Conservation (phyloP, 805 yeast genomes). For the Myxozyma neotropica region DNA sequence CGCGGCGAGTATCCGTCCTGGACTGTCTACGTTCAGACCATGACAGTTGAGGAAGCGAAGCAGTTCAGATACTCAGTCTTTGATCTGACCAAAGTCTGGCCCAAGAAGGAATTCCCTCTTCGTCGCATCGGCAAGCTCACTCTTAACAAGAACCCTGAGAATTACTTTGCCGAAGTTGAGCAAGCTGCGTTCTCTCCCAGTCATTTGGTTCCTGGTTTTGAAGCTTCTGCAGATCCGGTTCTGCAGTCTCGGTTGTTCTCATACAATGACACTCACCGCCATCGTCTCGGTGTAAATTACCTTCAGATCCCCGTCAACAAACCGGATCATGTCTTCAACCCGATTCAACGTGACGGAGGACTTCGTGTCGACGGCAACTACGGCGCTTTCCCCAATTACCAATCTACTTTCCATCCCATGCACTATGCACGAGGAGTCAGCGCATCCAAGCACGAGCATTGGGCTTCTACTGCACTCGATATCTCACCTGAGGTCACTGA, state of each 20-base stretch:
- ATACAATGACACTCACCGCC: slow-evolving; percentile 75
- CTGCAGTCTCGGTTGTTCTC: slow-evolving; percentile 76
- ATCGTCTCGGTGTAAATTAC: slow-evolving; percentile 72
- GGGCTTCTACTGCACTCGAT: slow-evolving; percentile 81
- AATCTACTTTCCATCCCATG: slow-evolving; percentile 29
- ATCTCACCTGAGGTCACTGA: slow-evolving; percentile 58
- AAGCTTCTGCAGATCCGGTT: slow-evolving; percentile 76
- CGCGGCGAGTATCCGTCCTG: slow-evolving; percentile 55
- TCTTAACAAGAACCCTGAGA: slow-evolving; percentile 58
- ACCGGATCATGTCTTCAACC: slow-evolving; percentile 49
- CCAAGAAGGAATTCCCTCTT: slow-evolving; percentile 58
- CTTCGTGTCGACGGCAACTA: slow-evolving; percentile 52
- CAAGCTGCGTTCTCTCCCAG: slow-evolving; percentile 71
- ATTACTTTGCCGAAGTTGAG: slow-evolving; percentile 56
- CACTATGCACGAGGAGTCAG: slow-evolving; percentile 36
- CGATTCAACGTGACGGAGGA: slow-evolving; percentile 65
- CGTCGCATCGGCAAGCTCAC: slow-evolving; percentile 58
- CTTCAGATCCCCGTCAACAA: slow-evolving; percentile 70
- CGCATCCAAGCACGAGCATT: slow-evolving; percentile 68
- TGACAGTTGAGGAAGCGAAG: slow-evolving; percentile 61
- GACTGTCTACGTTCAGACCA: slow-evolving; percentile 59
- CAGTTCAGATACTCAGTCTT: slow-evolving; percentile 52
- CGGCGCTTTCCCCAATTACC: slow-evolving; percentile 55
- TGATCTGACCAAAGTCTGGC: slow-evolving; percentile 63
- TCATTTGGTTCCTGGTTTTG: slow-evolving; percentile 73